These are phyloP conservation scores for Tribonema minus DNA, from an alignment of 108 stramenopile species.

Conservation along the genomic window DNA sequence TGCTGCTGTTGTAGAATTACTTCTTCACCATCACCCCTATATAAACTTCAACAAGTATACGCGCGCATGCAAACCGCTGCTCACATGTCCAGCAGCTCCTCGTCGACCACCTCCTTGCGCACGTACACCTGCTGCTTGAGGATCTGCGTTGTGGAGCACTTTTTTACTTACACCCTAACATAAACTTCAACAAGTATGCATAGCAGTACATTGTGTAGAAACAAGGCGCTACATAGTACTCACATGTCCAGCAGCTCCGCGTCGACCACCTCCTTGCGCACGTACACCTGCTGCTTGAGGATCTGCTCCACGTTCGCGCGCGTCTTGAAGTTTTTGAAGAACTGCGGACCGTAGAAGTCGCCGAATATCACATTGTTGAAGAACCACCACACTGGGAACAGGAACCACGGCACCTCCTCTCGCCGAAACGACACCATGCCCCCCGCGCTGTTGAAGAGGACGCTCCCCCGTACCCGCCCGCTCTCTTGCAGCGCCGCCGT, in stretches of 20 bases:
- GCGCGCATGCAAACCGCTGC: too few species aligned
- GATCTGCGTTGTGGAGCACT: too few species aligned
- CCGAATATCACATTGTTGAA: conserved; percentile 44
- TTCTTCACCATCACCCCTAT: too few species aligned
- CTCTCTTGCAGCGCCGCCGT: conserved; percentile 33
- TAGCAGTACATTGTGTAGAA: too few species aligned
- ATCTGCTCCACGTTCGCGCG: conserved; percentile 27
- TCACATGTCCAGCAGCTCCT: conserved; percentile 32
- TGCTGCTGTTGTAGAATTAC: too few species aligned
- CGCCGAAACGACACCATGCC: conserved; percentile 29
- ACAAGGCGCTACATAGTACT: too few species aligned
- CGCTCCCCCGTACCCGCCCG: conserved; percentile 13
- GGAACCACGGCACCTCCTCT: conserved; percentile 36
- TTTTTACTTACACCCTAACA: too few species aligned
- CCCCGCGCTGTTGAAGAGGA: conserved; percentile 44
- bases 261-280: conserved; percentile 19
- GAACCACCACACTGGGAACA: conserved; percentile 44
- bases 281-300: conserved; percentile 37
- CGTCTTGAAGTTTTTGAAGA: conserved; percentile 33
- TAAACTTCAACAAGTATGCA: too few species aligned
- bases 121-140: conserved; percentile 42
- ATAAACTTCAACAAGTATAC: too few species aligned
- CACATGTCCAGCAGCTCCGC: conserved; percentile 33
- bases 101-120: conserved; percentile 26
- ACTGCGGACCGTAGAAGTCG: conserved; percentile 8